These are phyloP conservation scores for Graphilbum sp. DNA, from an alignment of 2,329 filamentous ascomycete species.

Conservation along the genomic window DNA sequence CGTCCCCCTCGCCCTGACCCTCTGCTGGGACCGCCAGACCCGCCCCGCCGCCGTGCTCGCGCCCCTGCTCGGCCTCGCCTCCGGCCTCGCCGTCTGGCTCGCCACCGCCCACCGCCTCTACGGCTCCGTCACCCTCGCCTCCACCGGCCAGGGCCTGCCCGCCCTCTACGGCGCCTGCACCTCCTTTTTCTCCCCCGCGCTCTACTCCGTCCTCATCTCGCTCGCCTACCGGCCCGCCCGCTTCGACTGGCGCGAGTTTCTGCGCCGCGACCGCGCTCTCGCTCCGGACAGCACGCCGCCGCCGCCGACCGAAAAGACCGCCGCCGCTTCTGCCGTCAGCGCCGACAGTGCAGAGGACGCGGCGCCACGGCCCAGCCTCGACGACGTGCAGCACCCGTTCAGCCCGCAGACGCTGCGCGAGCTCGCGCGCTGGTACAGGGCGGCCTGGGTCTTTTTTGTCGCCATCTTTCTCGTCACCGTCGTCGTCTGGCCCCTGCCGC, in stretches of 20 bases:
- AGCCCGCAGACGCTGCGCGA: constrained; percentile 1
- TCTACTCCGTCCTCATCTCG: constrained; percentile 29
- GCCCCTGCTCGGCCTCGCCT: constrained; percentile 17
- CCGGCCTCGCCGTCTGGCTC: constrained; percentile 21
- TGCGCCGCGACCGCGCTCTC: constrained; percentile 21
- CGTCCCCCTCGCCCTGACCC: constrained; percentile 19
- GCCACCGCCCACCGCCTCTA: constrained; percentile 16
- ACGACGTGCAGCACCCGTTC: constrained; percentile 19
- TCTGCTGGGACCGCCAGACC: constrained; percentile 21
- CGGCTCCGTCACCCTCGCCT: constrained; percentile 18
- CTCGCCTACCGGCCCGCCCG: constrained; percentile 18
- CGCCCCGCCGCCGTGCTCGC: constrained; percentile 18
- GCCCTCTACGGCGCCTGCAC: constrained; percentile 26
- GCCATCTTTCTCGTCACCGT: constrained; percentile 24
- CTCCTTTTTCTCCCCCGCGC: constrained; percentile 26
- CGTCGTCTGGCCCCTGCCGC: constrained; percentile 29
- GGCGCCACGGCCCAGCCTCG: too few species aligned
- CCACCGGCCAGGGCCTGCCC: constrained; percentile 20
- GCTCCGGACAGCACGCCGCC: constrained; percentile 1
- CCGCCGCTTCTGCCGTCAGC: neutral
- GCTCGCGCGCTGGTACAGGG: constrained; percentile 4
- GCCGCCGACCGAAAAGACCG: neutral
- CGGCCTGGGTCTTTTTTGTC: constrained; percentile 4
- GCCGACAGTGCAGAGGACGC: neutral
- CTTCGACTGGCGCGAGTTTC: constrained; percentile 21